phyloP scores from a whole-genome alignment of 257 asterid genomes.

The Fraxinus excelsior region DNA sequence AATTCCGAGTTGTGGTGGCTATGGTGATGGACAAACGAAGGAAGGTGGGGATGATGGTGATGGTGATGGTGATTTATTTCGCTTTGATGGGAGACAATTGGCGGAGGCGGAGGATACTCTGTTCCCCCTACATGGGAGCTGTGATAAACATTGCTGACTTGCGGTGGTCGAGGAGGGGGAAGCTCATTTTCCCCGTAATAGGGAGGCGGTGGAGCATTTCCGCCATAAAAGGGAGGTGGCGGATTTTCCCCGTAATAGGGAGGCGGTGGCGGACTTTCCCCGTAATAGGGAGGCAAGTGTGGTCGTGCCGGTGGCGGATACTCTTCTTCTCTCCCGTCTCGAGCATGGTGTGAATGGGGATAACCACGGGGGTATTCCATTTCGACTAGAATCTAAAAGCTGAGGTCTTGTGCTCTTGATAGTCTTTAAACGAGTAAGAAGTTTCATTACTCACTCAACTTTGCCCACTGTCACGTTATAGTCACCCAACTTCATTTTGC shows the following conservation, averaged over 20 bases:
- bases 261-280: background rate
- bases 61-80: slow-evolving; percentile 31
- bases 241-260: too few species aligned
- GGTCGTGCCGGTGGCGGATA: slow-evolving; percentile 35
- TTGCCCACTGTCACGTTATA: too few species aligned
- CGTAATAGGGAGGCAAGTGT: slow-evolving; percentile 22
- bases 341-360: slow-evolving; percentile 20
- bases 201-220: slow-evolving; percentile 20
- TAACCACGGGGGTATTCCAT: too few species aligned
- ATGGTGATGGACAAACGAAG: slow-evolving; percentile 25
- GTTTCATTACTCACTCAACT: too few species aligned
- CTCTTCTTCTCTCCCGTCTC: slow-evolving; percentile 27
- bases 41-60: slow-evolving; percentile 40
- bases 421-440: too few species aligned
- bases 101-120: slow-evolving; percentile 24
- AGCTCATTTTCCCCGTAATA: background rate
- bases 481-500: too few species aligned
- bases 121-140: slow-evolving; percentile 32
- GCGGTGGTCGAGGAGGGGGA: slow-evolving; percentile 29
- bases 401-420: too few species aligned
- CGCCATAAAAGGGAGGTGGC: too few species aligned
- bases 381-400: too few species aligned
- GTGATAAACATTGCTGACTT: slow-evolving; percentile 38
- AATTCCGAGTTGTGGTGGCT: slow-evolving; percentile 27
- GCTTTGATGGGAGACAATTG: background rate